Percentiles rank a stretch among this genome's conserved stretches.
Conservation (phyloP, 371 early-diverging fungal genomes). For the Mortierella sp. region DNA sequence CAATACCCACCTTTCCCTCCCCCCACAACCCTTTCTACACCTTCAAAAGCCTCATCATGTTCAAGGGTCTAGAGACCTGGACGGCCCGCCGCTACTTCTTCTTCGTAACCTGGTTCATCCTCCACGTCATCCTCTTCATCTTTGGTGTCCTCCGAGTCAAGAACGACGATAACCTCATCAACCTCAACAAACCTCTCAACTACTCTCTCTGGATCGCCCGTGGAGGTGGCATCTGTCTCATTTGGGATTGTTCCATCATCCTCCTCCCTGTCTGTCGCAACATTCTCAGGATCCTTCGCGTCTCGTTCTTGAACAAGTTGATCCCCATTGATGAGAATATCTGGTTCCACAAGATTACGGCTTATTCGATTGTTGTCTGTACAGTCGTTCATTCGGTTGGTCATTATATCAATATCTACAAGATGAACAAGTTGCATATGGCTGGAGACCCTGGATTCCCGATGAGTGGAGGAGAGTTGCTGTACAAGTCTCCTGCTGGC, state of each 20-base stretch:
- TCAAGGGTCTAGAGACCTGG: constrained; percentile 52
- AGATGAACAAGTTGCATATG: constrained; percentile 49
- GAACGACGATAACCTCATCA: constrained; percentile 51
- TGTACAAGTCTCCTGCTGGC: constrained; percentile 68
- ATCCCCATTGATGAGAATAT: constrained; percentile 79
- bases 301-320: constrained; percentile 65
- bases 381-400: constrained; percentile 69
- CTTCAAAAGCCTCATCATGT: constrained; percentile 10
- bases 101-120: constrained; percentile 60
- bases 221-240: constrained; percentile 69
- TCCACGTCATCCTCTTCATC: constrained; percentile 61
- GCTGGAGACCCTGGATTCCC: constrained; percentile 24
- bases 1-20: background rate
- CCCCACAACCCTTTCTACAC: background rate
- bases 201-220: constrained; percentile 64
- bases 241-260: constrained; percentile 73
- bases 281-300: constrained; percentile 75
- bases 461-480: constrained; percentile 57
- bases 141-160: constrained; percentile 63
- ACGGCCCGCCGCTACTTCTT: constrained; percentile 58
- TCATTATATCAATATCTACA: constrained; percentile 68
- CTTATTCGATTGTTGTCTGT: constrained; percentile 73
- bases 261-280: constrained; percentile 88
- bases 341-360: constrained; percentile 79
- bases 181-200: constrained; percentile 60